phyloP scores from a whole-genome alignment of 352 stramenopile species.

The Phytophthora multivora region DNA sequence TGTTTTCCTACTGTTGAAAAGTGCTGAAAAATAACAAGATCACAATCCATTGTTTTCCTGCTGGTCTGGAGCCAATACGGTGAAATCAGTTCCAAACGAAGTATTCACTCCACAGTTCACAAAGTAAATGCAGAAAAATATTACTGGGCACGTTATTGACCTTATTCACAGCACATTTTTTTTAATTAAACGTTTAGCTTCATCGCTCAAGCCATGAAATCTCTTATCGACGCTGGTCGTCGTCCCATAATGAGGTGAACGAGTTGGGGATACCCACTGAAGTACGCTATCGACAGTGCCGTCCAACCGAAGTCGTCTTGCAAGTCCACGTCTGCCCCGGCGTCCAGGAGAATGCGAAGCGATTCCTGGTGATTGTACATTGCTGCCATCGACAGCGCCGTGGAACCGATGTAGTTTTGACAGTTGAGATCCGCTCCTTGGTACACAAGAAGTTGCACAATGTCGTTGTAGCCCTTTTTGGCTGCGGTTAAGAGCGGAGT shows the following conservation, averaged over 20 bases:
- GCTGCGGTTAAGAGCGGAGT: slow-evolving; percentile 13
- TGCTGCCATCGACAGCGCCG: slow-evolving; percentile 8
- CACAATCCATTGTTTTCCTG: no score
- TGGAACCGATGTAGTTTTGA: background rate
- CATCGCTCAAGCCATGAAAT: no score
- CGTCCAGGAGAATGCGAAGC: slow-evolving; percentile 20
- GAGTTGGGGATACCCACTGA: slow-evolving; percentile 19
- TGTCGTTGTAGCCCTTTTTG: slow-evolving; percentile 5
- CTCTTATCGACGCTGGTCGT: background rate
- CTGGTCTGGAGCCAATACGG: no score
- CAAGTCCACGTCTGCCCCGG: slow-evolving; percentile 13
- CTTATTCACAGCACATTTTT: no score
- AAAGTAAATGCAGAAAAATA: no score
- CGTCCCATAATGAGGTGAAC: slow-evolving; percentile 19
- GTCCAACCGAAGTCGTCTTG: slow-evolving; percentile 1
- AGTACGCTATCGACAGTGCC: slow-evolving; percentile 17
- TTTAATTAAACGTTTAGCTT: no score
- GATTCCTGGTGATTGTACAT: slow-evolving; percentile 13
- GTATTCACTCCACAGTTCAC: no score
- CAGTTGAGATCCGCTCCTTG: slow-evolving; percentile 7
- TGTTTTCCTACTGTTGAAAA: no score
- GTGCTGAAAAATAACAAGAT: no score
- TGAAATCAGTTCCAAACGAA: no score
- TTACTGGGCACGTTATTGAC: no score
- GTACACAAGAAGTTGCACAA: slow-evolving; percentile 14